Evolutionary conservation across 1,139 yeast genomes (phyloP), one percentile per base, ranked within the genome.

Genomic region (Kluyveromyces sp.): DNA sequence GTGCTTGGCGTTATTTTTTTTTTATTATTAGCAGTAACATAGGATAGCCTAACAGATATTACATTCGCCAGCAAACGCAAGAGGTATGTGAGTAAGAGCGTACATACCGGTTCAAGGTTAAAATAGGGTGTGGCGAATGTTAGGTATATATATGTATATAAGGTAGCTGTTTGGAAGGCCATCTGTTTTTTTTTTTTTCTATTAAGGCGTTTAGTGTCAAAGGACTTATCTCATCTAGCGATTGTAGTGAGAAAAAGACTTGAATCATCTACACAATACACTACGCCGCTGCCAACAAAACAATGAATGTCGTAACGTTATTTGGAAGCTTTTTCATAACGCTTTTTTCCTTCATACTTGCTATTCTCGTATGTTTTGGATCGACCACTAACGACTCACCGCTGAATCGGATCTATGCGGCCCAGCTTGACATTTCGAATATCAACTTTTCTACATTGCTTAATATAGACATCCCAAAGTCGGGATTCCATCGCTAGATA

Each of bases 331-430:
- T 42, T 30, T 5, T 42, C 7, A 32, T 37, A 15, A 32, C 45
- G 3, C 10, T 36, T 15, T 40, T 40, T 7, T 42, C 45, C 2
- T 25, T 42, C 25, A 50, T 61, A 10, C 46, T 61, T 30, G 61
- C 63, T 6, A 48, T 53, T 28, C 50, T 60, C 5, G 61, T 62
- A 25, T 60, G 64, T 45, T 59, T 62, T 3, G 65, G 65, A 10
- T 60, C 64, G 2, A 59, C 62, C 4, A 54, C 53, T 28, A 58
- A 59, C 45, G 58, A 57, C 39, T 41, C 47, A 29, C 64, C 65
- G 6, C 48, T 61, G 28, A 59, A 59, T 46, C 48, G 53, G 37
- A 60, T 61, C 5, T 61, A 50, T 41, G 59, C 50, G 2, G 62
- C 64, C 10, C 63, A 59, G 45, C 30, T 61, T n/a, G 55, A 58